These are phyloP conservation scores for Colletotrichum noveboracense DNA, from an alignment of 2,329 filamentous ascomycete genomes.

Conservation along the genomic window DNA sequence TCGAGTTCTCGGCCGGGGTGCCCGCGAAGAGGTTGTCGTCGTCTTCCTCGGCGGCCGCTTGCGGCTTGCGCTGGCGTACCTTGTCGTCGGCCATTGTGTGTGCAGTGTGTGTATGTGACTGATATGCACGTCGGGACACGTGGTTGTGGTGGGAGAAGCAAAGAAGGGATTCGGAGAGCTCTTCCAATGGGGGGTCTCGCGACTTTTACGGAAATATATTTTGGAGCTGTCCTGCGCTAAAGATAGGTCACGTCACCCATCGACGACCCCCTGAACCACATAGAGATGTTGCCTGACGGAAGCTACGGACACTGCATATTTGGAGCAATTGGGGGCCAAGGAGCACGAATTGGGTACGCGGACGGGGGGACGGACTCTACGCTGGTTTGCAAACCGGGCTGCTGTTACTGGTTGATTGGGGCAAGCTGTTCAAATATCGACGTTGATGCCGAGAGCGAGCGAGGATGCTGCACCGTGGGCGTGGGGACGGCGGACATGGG, in stretches of 20 bases:
- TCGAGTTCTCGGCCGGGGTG: constrained; percentile 25
- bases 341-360: not conserved
- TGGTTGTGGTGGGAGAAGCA: not conserved
- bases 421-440: not conserved
- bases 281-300: not conserved
- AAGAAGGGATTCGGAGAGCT: not conserved
- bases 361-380: not conserved
- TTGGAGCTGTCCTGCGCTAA: not conserved
- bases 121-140: not conserved
- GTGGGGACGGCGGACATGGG: not conserved
- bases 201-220: not conserved
- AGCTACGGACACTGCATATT: not conserved
- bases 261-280: not conserved
- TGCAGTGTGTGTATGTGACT: constrained; percentile 25
- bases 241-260: not conserved
- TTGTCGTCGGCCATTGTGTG: constrained; percentile 37
- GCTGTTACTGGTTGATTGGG: not conserved
- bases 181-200: not conserved
- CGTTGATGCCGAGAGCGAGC: constrained; percentile 10
- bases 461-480: not conserved
- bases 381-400: not conserved
- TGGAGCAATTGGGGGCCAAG: not conserved
- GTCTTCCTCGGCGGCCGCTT: constrained; percentile 20
- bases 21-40: constrained; percentile 34
- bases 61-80: constrained; percentile 51